phyloP scores from a whole-genome alignment of 2,329 filamentous ascomycete species.

The Hypomyces rosellus region DNA sequence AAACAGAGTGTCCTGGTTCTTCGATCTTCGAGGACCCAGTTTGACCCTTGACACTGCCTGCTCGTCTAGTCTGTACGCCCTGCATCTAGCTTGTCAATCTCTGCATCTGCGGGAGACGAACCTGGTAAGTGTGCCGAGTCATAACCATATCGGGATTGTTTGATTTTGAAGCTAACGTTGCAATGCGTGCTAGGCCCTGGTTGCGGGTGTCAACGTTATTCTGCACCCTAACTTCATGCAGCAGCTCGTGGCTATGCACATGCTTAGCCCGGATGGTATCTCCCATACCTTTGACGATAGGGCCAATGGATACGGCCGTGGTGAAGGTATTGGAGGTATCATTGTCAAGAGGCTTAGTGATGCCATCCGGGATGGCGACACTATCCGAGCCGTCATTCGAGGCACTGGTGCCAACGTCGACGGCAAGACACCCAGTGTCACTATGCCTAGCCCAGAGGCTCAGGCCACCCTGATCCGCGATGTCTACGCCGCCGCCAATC shows the following conservation, averaged over 20 bases:
- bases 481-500: conserved; percentile 28
- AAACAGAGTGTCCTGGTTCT: not conserved
- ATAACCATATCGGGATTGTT: too few species aligned
- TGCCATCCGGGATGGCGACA: too few species aligned
- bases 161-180: not conserved
- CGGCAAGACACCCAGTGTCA: conserved; percentile 22
- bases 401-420: not conserved
- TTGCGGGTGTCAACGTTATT: not conserved
- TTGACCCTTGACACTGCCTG: not conserved
- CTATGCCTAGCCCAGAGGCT: conserved; percentile 28
- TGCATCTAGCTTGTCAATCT: not conserved
- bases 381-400: too few species aligned
- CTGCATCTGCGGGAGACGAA: not conserved
- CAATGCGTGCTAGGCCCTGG: not conserved
- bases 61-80: not conserved
- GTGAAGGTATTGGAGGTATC: conserved; percentile 34
- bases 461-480: conserved; percentile 35
- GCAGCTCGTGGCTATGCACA: not conserved
- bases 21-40: not conserved
- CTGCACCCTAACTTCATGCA: not conserved
- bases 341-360: too few species aligned
- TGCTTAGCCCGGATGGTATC: not conserved
- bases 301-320: conserved; percentile 43
- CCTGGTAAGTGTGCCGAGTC: not conserved
- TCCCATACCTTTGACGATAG: conserved; percentile 29